phyloP scores from a whole-genome alignment of 1,284 basidiomycete genomes.

The Ganoderma lingzhi region DNA sequence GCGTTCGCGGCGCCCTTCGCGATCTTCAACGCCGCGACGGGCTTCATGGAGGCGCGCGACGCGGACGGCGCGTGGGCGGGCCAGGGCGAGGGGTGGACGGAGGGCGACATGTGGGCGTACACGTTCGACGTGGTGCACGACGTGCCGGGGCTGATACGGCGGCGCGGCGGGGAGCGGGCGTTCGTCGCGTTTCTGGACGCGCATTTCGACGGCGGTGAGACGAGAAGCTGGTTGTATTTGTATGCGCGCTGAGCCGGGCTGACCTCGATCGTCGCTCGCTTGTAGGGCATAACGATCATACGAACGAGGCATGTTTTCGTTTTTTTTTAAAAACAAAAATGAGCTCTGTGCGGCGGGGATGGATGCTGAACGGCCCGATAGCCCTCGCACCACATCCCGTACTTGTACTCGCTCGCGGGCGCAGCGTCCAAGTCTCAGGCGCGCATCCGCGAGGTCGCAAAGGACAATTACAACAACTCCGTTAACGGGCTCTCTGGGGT shows the following conservation, averaged over 20 bases:
- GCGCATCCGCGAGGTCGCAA: conserved; percentile 72
- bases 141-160: conserved; percentile 68
- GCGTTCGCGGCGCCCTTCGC: conserved; percentile 52
- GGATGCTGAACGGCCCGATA: too few species aligned
- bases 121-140: conserved; percentile 82
- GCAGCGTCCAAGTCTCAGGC: conserved; percentile 76
- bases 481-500: conserved; percentile 75
- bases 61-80: conserved; percentile 76
- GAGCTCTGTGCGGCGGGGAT: too few species aligned
- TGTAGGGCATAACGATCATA: conserved; percentile 83
- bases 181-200: conserved; percentile 78
- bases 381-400: conserved; percentile 87
- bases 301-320: conserved; percentile 81
- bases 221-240: background rate
- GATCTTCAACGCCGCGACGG: conserved; percentile 63
- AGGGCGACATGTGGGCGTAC: conserved; percentile 88
- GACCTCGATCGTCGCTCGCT: too few species aligned
- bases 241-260: too few species aligned
- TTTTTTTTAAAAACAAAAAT: too few species aligned
- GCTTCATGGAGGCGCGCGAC: conserved; percentile 76
- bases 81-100: conserved; percentile 76
- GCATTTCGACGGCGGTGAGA: conserved; percentile 74
- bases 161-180: conserved; percentile 69
- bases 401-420: conserved; percentile 78
- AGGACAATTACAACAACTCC: conserved; percentile 71